phyloP scores from a whole-genome alignment of 371 early-diverging fungal species.

The Umbelopsis sp. region DNA sequence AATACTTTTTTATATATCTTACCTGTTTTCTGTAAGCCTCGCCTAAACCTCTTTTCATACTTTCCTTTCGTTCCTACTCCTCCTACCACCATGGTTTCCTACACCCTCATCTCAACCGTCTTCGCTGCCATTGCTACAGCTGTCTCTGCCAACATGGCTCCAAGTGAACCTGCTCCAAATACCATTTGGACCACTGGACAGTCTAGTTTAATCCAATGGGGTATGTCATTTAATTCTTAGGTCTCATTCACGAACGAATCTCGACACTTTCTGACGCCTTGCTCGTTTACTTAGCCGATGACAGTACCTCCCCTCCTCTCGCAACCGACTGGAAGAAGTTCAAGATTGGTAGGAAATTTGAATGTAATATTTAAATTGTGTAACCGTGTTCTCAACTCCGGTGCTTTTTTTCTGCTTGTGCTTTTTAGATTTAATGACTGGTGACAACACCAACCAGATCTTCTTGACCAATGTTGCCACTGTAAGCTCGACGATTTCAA shows the following conservation, averaged over 20 bases:
- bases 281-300: constrained; percentile 29
- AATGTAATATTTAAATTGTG: not conserved
- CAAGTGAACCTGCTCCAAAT: constrained; percentile 49
- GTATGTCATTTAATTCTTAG: not conserved
- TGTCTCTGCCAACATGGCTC: constrained; percentile 35
- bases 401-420: not conserved
- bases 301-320: constrained; percentile 27
- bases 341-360: constrained; percentile 36
- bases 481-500: constrained; percentile 23
- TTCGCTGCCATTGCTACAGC: constrained; percentile 20
- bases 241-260: not conserved
- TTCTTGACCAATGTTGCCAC: constrained; percentile 33
- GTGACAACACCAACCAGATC: constrained; percentile 39
- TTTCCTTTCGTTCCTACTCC: constrained; percentile 9
- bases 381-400: constrained; percentile 10
- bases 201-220: constrained; percentile 45
- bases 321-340: constrained; percentile 35
- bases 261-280: not conserved
- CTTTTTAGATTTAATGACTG: constrained; percentile 45
- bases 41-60: constrained; percentile 10
- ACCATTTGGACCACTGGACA: constrained; percentile 49
- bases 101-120: constrained; percentile 20
- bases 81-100: constrained; percentile 16
- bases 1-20: constrained; percentile 5
- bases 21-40: not conserved